A percentile compares a stretch with the other conserved stretches of the same genome.
phyloP scores from a whole-genome alignment of 2,329 filamentous ascomycete genomes.

The Gliomastix tumulicola region DNA sequence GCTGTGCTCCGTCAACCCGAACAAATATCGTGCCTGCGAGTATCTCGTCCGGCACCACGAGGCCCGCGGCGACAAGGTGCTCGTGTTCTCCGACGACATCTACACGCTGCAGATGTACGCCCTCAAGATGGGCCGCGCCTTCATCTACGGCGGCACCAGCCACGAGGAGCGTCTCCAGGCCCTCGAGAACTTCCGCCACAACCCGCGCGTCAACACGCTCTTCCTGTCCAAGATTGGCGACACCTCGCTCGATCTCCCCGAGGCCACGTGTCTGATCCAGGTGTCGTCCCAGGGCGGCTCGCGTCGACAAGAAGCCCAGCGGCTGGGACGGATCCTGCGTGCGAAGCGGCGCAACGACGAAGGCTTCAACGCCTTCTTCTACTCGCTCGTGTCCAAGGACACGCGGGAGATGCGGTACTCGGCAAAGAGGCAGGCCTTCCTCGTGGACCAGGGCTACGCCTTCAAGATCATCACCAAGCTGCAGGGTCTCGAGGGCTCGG shows the following conservation, averaged over 20 bases:
- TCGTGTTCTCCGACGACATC: conserved; percentile 93
- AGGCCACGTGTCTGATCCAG: conserved; percentile 90
- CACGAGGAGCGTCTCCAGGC: conserved; percentile 77
- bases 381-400: conserved; percentile 93
- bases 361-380: conserved; percentile 98
- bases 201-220: conserved; percentile 76
- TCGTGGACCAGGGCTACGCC: conserved; percentile 95
- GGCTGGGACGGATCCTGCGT: conserved; percentile 83
- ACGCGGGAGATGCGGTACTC: conserved; percentile 98
- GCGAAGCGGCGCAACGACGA: conserved; percentile 96
- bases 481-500: too few species aligned
- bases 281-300: conserved; percentile 94
- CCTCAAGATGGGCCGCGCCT: conserved; percentile 70
- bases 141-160: conserved; percentile 77
- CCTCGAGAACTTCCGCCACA: conserved; percentile 86
- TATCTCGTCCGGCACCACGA: conserved; percentile 94
- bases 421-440: conserved; percentile 90
- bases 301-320: conserved; percentile 86
- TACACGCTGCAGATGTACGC: conserved; percentile 80
- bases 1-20: conserved; percentile 94
- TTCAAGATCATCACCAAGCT: conserved; percentile 98
- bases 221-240: conserved; percentile 95
- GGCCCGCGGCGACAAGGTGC: conserved; percentile 85
- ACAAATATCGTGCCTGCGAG: conserved; percentile 89
- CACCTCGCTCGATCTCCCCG: conserved; percentile 85